Base-by-base conservation (phyloP, 306 rosid species). In the Quillaja saponaria region DNA sequence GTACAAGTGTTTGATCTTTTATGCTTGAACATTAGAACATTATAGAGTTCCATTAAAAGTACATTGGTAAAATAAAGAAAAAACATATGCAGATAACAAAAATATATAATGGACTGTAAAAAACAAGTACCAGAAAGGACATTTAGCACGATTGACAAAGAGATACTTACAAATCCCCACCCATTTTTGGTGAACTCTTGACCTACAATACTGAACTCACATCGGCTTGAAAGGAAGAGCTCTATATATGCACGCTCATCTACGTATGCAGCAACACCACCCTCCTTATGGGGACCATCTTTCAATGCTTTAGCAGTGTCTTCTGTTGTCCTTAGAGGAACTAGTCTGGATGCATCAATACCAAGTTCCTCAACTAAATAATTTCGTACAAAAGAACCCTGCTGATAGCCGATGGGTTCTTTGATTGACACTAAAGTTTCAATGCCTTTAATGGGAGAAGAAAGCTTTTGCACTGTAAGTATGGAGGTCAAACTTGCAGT, bases 401-500 rank as follows among this genome's bases (percentile, higher is more conserved):
- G 84, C 16, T 63, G 76, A 79, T 85, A 81, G 19, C 97, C 97
- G 47, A 94, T 85, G 57, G 95, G 96, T 0, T 81, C 96, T 20
- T 77, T 73, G 77, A 65, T 64, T 33, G 33, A 9, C 13, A 81
- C 20, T 37, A 94, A 68, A 55, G 85, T 76, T 54, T 94, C 91
- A 66, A 94, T 84, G 67, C 96, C 99, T 71, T 87, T 85, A 45
- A 94, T 66, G 64, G 95, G 74, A 8, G 90, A 94, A 66, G 80
- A 71, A 56, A 94, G 96, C 68, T 80, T 78, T 57, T 89, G 91
- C 55, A 90, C 99, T 21, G 99, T 94, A 66, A 94, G 95, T 82
- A 94, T 94, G 67, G 99, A 94, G 60, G 97, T 94, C 79, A 94
- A 73, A 71, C 91, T 94, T 50, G 99, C 99, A 1, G 97, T 90